phyloP scores from a whole-genome alignment of 2,329 filamentous ascomycete species.

The Xylariaceae sp. region DNA sequence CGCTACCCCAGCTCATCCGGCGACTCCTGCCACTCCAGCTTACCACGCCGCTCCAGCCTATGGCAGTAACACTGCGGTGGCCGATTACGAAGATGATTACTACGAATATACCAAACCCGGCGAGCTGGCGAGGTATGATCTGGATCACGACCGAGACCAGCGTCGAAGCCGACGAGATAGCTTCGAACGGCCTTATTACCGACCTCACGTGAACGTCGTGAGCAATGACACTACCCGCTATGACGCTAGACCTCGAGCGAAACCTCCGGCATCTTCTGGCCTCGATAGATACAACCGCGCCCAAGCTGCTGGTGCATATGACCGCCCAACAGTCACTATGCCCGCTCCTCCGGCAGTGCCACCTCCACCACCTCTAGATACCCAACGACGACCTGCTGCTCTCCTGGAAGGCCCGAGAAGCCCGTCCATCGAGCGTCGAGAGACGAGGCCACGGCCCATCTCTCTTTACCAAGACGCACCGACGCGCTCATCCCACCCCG shows the following conservation, averaged over 20 bases:
- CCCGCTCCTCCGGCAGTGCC: slow-evolving; percentile 46
- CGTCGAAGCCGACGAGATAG: slow-evolving; percentile 50
- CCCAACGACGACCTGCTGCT: slow-evolving; percentile 31
- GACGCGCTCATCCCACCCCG: slow-evolving; percentile 42
- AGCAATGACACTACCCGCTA: slow-evolving; percentile 48
- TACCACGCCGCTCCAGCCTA: slow-evolving; percentile 12
- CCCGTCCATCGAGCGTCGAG: slow-evolving; percentile 32
- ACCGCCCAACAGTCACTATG: slow-evolving; percentile 44
- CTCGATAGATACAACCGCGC: slow-evolving; percentile 65
- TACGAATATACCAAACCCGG: slow-evolving; percentile 64
- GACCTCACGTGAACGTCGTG: slow-evolving; percentile 51
- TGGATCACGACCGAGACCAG: slow-evolving; percentile 47
- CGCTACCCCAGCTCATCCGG: slow-evolving; percentile 39
- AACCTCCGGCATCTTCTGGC: slow-evolving; percentile 67
- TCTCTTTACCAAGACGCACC: slow-evolving; percentile 53
- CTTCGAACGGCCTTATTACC: slow-evolving; percentile 53
- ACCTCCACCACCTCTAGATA: slow-evolving; percentile 34
- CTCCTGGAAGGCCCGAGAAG: slow-evolving; percentile 36
- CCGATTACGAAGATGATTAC: slow-evolving; percentile 57
- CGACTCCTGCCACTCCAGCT: slow-evolving; percentile 26
- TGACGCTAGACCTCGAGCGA: slow-evolving; percentile 45
- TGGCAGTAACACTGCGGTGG: slow-evolving; percentile 33
- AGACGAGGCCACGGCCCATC: slow-evolving; percentile 43
- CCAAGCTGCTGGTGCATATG: slow-evolving; percentile 41
- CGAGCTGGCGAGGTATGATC: slow-evolving; percentile 60